Base-by-base conservation (phyloP, 768 basidiomycete genomes). In the Kwoniella heveanensis region DNA sequence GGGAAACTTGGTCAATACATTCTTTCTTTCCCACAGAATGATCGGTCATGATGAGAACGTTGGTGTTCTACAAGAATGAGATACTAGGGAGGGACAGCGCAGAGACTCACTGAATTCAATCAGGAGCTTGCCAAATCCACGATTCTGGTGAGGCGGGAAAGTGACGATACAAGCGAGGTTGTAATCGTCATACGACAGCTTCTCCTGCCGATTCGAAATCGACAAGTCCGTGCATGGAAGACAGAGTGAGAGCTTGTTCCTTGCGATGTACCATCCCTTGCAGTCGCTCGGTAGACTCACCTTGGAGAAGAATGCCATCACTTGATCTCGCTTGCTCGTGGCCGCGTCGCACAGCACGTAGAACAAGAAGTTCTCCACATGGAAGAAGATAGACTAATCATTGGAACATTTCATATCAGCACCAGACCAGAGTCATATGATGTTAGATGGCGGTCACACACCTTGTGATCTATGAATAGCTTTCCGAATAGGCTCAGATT, bases 381-480 rank as follows among this genome's bases (percentile, higher is more conserved):
- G 74, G 51, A 74, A 78, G 66, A 78, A 78, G 22, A 78, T 69
- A 0, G 77, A 76, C 73, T 77, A 37, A 39, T 15, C 15, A 10
- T 24, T 50, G 19, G 21, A 19, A 19, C 9, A 44, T 44, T n/a
- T n/a, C n/a, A n/a, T n/a, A n/a, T n/a, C n/a, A n/a, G n/a, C n/a
- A n/a, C n/a, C n/a, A n/a, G n/a, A n/a, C n/a, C n/a, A n/a, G n/a
- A n/a, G n/a, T n/a, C n/a, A n/a, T n/a, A n/a, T n/a, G n/a, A n/a
- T n/a, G 46, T 19, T 47, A 37, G n/a, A n/a, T 19, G 26, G 26
- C 15, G 15, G 15, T n/a, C 26, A 57, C 73, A 81, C 12, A 94
- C 95, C 81, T 99, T 99, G 66, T 94, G 89, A 73, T 98, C 96
- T 73, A 98, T 97, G 79, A 99, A 98, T n/a, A 98, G 83, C 80